Evolutionary conservation across 108 stramenopile genomes (phyloP), one percentile per base, ranked within the genome.

Genomic region (Cylindrotheca fusiformis): DNA sequence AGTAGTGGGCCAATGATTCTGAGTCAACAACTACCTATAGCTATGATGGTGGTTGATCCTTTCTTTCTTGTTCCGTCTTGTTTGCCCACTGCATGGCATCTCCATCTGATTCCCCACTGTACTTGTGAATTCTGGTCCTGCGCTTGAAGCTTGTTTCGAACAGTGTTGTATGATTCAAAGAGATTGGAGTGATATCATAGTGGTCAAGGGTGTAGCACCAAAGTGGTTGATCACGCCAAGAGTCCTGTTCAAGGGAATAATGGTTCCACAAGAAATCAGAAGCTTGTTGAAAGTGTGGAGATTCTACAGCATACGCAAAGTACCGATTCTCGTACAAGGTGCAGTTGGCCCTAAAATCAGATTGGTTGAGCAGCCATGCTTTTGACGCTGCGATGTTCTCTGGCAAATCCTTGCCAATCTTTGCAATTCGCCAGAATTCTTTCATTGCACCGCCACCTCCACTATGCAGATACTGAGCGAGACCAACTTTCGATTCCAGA

Each of bases 161-260:
- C 8, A 63, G 20, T 1, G 20, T 19, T 50, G 30, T 62, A 48
- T 62, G 60, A 23, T 23, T 27, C 48, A 72, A 30, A 30, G 52
- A 58, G 47, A 72, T 41, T 6, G 71, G 71, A 29, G 63, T 65
- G 1, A 72, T 58, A 8, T 53, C 27, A 26, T 59, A 59, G 41
- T 53, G 63, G 59, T 72, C 49, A 26, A 72, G 41, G 25, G 55
- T 26, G 46, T 72, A 72, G 31, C 63, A 65, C 71, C 71, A 72
- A 12, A 72, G 32, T 24, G 71, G 71, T 46, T 72, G 71, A 65
- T 72, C 71, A 45, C 71, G 52, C 60, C 60, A 72, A 19, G 62
- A 64, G 58, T 72, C 71, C 6, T 55, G 5, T 59, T 72, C 71
- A 33, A 49, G 23, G 1, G 71, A 72, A 60, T 72, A 72, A 17